A percentile compares a stretch with the other conserved stretches of the same genome.
phyloP scores from a whole-genome alignment of 768 basidiomycete genomes.

The Pleurotus citrinopileatus region DNA sequence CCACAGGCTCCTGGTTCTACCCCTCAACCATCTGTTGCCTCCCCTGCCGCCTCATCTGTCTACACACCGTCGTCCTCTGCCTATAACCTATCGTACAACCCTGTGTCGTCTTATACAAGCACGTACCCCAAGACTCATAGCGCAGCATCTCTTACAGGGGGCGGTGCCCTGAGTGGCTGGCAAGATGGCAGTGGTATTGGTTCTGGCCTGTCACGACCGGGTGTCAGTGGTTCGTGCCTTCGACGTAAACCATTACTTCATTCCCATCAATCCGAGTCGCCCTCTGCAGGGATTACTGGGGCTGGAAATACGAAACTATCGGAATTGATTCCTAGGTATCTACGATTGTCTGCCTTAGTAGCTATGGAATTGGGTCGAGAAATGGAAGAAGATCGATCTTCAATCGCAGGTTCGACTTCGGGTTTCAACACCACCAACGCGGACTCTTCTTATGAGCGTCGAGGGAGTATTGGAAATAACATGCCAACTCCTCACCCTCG shows the following conservation, averaged over 20 bases:
- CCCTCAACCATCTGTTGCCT: not conserved
- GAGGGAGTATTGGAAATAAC: not conserved
- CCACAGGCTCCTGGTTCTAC: not conserved
- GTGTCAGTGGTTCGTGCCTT: constrained; percentile 53
- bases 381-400: constrained; percentile 41
- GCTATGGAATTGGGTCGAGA: constrained; percentile 77
- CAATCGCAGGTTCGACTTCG: not conserved
- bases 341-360: constrained; percentile 75
- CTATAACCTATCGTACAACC: constrained; percentile 7
- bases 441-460: not conserved
- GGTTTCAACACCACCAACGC: not conserved
- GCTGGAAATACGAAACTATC: constrained; percentile 63
- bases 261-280: not conserved
- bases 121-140: constrained; percentile 4
- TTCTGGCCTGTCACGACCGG: constrained; percentile 60
- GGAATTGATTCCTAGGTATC: constrained; percentile 66
- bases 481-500: not conserved
- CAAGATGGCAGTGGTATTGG: constrained; percentile 75
- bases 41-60: not conserved
- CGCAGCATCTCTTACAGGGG: constrained; percentile 13
- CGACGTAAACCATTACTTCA: constrained; percentile 37
- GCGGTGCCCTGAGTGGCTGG: constrained; percentile 67
- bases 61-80: constrained; percentile 1
- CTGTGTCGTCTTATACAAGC: constrained; percentile 4
- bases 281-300: constrained; percentile 27